These are phyloP conservation scores for Ceratocystis alfenasii DNA, from an alignment of 2,329 filamentous ascomycete species.

Conservation along the genomic window DNA sequence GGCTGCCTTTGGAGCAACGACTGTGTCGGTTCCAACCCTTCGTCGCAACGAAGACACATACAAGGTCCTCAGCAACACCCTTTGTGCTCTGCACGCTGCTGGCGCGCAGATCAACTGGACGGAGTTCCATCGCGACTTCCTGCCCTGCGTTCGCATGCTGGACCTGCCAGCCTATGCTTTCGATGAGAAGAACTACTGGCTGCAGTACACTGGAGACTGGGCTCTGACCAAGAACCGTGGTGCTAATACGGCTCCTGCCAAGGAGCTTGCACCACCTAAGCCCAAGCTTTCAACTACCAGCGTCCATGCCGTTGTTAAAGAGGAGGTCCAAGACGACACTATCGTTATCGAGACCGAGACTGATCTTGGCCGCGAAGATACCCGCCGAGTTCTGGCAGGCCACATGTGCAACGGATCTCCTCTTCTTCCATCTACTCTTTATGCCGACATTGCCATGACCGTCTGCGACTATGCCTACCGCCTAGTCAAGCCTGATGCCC, in stretches of 20 bases:
- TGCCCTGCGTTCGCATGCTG: slow-evolving; percentile 37
- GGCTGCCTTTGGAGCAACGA: slow-evolving; percentile 42
- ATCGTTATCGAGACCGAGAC: slow-evolving; percentile 47
- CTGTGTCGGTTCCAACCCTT: slow-evolving; percentile 45
- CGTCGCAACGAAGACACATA: slow-evolving; percentile 53
- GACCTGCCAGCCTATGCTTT: slow-evolving; percentile 58
- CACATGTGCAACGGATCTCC: slow-evolving; percentile 57
- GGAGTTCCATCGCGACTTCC: slow-evolving; percentile 50
- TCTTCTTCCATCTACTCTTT: slow-evolving; percentile 48
- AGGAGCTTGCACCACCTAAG: slow-evolving; percentile 33
- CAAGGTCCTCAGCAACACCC: slow-evolving; percentile 47
- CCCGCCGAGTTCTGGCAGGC: slow-evolving; percentile 48
- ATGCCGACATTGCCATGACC: slow-evolving; percentile 54
- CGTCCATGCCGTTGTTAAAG: slow-evolving; percentile 51
- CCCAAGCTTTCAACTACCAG: slow-evolving; percentile 51
- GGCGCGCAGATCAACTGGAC: slow-evolving; percentile 58
- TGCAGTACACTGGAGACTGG: slow-evolving; percentile 56
- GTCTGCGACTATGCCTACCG: slow-evolving; percentile 52
- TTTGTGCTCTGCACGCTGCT: slow-evolving; percentile 46
- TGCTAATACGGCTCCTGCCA: slow-evolving; percentile 29
- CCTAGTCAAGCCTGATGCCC: slow-evolving; percentile 43
- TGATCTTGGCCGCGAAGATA: slow-evolving; percentile 51
- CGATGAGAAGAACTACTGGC: slow-evolving; percentile 61
- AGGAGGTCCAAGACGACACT: slow-evolving; percentile 49
- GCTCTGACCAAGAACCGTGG: slow-evolving; percentile 57